Evolutionary conservation across 352 stramenopile genomes (phyloP).

Genomic region (Thraustotheca clavata): DNA sequence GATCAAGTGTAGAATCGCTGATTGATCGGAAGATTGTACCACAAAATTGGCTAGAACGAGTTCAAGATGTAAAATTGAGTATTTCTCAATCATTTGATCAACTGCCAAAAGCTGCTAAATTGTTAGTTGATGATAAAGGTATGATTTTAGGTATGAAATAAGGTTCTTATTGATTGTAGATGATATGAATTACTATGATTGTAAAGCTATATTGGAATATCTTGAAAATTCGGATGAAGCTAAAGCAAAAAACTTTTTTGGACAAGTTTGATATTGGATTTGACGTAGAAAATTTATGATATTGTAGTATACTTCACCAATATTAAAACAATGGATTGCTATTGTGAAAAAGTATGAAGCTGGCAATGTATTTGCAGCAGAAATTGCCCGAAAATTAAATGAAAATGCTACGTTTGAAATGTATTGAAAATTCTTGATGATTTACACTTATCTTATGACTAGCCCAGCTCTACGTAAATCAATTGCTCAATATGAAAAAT

Average conservation of each 20-base stretch:
- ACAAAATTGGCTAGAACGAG: conserved; percentile 59
- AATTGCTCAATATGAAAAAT: conserved; percentile 75
- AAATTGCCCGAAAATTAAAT: conserved; percentile 57
- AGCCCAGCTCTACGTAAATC: conserved; percentile 70
- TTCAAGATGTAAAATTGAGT: conserved; percentile 49
- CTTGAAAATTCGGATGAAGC: conserved; percentile 57
- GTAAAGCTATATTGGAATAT: conserved; percentile 49
- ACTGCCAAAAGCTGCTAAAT: conserved; percentile 37
- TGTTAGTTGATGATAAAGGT: conserved; percentile 25
- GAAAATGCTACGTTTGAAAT: conserved; percentile 76
- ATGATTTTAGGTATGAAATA: conserved; percentile 32
- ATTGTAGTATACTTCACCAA: conserved; percentile 60
- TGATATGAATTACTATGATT: conserved; percentile 68
- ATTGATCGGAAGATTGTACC: conserved; percentile 64
- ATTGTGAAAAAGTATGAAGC: conserved; percentile 68
- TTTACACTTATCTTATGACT: neutral
- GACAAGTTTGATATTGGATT: conserved; percentile 31
- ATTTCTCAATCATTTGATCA: conserved; percentile 43
- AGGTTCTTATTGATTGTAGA: conserved; percentile 35
- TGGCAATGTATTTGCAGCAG: conserved; percentile 65
- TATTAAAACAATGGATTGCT: conserved; percentile 60
- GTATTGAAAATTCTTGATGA: conserved; percentile 25
- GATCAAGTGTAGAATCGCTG: conserved; percentile 38
- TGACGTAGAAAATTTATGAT: neutral
- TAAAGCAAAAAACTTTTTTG: conserved; percentile 63